A percentile compares a stretch with the other conserved stretches of the same genome.
Conservation (phyloP, 1,284 basidiomycete species). For the Trametes pubescens region DNA sequence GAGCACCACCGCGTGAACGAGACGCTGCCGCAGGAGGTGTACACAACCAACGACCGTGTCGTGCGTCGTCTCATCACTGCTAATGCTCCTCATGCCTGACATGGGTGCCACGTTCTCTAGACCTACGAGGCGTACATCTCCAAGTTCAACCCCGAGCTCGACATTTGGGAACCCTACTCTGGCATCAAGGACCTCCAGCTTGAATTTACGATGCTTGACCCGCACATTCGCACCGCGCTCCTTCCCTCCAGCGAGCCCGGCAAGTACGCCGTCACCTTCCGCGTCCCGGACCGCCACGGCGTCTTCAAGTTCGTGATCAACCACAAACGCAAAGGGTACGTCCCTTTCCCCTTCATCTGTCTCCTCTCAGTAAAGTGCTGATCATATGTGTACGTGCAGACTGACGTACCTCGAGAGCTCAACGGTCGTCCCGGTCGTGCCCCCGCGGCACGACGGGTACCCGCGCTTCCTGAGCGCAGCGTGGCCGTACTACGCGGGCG, state of each 20-base stretch:
- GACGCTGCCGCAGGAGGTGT: conserved; percentile 67
- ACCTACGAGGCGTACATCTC: conserved; percentile 80
- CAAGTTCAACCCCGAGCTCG: conserved; percentile 61
- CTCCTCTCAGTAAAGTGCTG: not conserved
- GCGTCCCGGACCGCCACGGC: conserved; percentile 93
- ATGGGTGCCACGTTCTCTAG: conserved; percentile 48
- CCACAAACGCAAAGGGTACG: conserved; percentile 88
- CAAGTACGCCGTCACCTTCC: conserved; percentile 82
- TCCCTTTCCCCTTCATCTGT: conserved; percentile 3
- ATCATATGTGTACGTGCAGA: conserved; percentile 47
- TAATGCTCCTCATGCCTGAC: conserved; percentile 19
- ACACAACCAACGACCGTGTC: conserved; percentile 89
- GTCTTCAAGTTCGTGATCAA: conserved; percentile 96
- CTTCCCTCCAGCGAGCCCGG: conserved; percentile 61
- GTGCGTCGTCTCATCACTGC: conserved; percentile 52
- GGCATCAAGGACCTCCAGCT: conserved; percentile 84
- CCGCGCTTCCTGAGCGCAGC: conserved; percentile 93
- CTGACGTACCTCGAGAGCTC: conserved; percentile 77
- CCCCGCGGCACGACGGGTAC: conserved; percentile 94
- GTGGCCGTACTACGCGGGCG: conserved; percentile 94
- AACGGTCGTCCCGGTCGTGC: conserved; percentile 88
- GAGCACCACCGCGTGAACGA: conserved; percentile 78
- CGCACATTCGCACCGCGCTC: conserved; percentile 84
- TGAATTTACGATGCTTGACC: conserved; percentile 98
- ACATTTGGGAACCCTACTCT: conserved; percentile 77